A percentile compares a stretch with the other conserved stretches of the same genome.
phyloP scores from a whole-genome alignment of 2,329 filamentous ascomycete species.

The Pseudogymnoascus sp. region DNA sequence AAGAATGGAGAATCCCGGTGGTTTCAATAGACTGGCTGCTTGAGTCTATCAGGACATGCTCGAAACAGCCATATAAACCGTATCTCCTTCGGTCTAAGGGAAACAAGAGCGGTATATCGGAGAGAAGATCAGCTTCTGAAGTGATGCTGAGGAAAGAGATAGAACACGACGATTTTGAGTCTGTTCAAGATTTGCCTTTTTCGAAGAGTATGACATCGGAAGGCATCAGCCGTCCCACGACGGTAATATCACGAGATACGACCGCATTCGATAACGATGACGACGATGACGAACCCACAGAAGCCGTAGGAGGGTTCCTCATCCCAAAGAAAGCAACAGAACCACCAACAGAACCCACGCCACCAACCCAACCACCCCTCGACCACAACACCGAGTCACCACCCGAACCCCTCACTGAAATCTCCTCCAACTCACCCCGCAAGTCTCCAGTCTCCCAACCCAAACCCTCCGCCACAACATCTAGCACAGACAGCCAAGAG shows the following conservation, averaged over 20 bases:
- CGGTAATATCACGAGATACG: not conserved
- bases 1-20: constrained; percentile 70
- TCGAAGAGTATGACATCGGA: not conserved
- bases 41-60: constrained; percentile 60
- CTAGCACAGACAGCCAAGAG: not conserved
- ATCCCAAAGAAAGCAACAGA: not conserved
- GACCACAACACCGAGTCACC: not conserved
- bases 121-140: not conserved
- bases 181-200: not conserved
- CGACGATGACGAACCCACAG: constrained; percentile 9
- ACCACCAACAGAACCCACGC: not conserved
- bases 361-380: not conserved
- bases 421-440: constrained; percentile 18
- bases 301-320: not conserved
- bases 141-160: not conserved
- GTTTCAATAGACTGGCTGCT: constrained; percentile 79
- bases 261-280: constrained; percentile 16
- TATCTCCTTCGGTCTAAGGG: constrained; percentile 31
- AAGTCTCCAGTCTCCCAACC: constrained; percentile 9
- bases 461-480: constrained; percentile 3
- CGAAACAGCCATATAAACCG: constrained; percentile 39
- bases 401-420: constrained; percentile 14
- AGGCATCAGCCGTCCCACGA: not conserved
- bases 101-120: not conserved
- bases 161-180: not conserved